These are phyloP conservation scores for Verticillium longisporum DNA, from an alignment of 2,329 filamentous ascomycete species.

Conservation along the genomic window DNA sequence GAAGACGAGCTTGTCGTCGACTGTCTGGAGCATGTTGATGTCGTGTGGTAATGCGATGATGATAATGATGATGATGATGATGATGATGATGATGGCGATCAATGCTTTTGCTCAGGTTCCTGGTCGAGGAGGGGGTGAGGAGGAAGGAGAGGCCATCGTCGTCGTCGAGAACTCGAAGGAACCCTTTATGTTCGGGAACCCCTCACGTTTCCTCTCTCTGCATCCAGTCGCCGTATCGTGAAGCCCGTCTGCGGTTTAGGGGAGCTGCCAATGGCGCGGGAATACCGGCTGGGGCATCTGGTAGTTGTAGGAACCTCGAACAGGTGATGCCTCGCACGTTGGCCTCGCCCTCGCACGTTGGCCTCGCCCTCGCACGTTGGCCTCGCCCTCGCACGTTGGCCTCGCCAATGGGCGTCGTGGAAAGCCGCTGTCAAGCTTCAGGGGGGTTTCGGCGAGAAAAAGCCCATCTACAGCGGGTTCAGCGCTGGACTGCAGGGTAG, in stretches of 20 bases:
- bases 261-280: not conserved
- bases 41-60: not conserved
- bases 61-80: not conserved
- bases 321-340: not conserved
- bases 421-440: not conserved
- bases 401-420: not conserved
- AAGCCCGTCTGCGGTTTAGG: not conserved
- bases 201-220: not conserved
- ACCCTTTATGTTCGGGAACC: not conserved
- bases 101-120: no score
- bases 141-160: not conserved
- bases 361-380: no score
- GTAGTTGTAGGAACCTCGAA: not conserved
- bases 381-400: not conserved
- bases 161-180: not conserved
- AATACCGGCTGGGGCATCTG: not conserved
- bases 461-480: not conserved
- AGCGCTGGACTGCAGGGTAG: not conserved
- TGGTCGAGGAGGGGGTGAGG: not conserved
- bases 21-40: not conserved
- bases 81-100: not conserved
- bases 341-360: no score
- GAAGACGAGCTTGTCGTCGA: slow-evolving; percentile 9
- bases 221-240: not conserved
- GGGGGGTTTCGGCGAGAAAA: not conserved